Evolutionary conservation across 495 filamentous ascomycete species (phyloP).

Genomic region (Lindgomyces ingoldianus): DNA sequence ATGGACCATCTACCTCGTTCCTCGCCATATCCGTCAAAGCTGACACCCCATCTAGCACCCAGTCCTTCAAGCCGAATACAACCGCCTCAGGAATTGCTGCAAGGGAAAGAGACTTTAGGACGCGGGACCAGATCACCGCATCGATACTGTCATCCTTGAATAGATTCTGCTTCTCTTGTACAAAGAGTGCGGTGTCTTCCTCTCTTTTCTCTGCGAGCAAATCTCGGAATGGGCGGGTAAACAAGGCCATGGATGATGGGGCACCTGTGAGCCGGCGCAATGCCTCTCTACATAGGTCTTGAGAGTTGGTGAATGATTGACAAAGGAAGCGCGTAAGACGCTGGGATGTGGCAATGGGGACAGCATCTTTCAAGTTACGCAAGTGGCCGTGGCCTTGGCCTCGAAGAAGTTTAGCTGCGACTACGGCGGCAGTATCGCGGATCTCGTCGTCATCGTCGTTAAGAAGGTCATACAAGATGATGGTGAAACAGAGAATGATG

Average conservation of each 20-base stretch:
- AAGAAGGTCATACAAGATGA: constrained; percentile 63
- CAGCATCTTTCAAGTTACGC: constrained; percentile 30
- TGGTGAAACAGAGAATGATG: constrained; percentile 22
- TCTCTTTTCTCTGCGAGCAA: constrained; percentile 55
- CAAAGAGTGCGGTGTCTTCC: constrained; percentile 75
- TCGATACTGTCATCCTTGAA: constrained; percentile 80
- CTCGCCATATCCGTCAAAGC: constrained; percentile 49
- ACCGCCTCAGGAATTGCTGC: constrained; percentile 31
- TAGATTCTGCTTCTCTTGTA: constrained; percentile 86
- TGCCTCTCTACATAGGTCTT: constrained; percentile 41
- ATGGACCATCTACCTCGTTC: constrained; percentile 57
- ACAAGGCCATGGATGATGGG: background rate
- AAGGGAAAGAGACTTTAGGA: constrained; percentile 45
- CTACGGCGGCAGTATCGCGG: constrained; percentile 61
- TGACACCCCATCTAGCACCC: constrained; percentile 61
- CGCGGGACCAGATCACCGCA: constrained; percentile 61
- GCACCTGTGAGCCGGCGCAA: constrained; percentile 37
- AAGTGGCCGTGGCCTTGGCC: background rate
- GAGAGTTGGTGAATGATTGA: constrained; percentile 45
- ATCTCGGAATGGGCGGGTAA: constrained; percentile 45
- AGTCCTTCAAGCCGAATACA: constrained; percentile 47
- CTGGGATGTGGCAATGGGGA: constrained; percentile 52
- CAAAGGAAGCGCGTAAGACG: constrained; percentile 52
- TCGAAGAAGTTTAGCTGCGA: constrained; percentile 49
- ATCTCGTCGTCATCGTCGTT: constrained; percentile 93